Base-by-base conservation (phyloP, 768 basidiomycete genomes). In the Gyrodon lividus region DNA sequence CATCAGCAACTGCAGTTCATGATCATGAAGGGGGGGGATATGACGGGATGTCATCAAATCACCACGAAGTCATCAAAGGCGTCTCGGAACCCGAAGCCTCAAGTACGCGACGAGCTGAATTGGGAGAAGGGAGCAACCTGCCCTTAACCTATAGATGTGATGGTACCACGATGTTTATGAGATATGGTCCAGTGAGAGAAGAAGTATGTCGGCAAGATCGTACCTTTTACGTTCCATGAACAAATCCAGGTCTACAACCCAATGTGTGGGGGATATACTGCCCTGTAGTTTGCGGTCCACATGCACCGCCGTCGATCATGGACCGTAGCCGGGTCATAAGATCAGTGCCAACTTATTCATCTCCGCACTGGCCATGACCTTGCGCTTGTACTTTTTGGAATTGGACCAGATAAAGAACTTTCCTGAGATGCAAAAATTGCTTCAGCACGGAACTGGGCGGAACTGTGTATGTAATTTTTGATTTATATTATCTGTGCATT, bases 391-490 rank as follows among this genome's bases (percentile, higher is more conserved):
- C 41, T 53, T 44, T 55, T 54, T 42, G 34, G 50, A 28, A 34
- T 30, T 10, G 38, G 28, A 40, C 5, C 53, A 44, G 47, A 54
- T 50, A 54, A 54, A 55, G 52, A 47, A 33, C 52, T 53, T 37
- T 41, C 38, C 40, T 45, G 40, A 24, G 42, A 38, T 20, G 8
- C 19, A 38, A 51, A 42, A 35, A 38, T 40, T 33, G 47, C 31
- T 34, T 41, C 48, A 48, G 37, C 46, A 58, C 43, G 50, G 57
- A 46, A 54, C 45, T 46, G 43, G 56, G 26, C 47, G 52, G 48
- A 53, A 31, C 28, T 50, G 17, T n/a, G 55, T 56, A 56, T 49
- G 57, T 58, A 58, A 58, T 58, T 43, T 51, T 39, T 37, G 19
- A 57, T 55, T 6, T 54, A 50, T 39, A 49, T 12, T 12, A 39